Percentiles rank a stretch among this genome's conserved stretches.
phyloP scores from a whole-genome alignment of 106 monocot genomes.

The Dioscorea zingiberensis region DNA sequence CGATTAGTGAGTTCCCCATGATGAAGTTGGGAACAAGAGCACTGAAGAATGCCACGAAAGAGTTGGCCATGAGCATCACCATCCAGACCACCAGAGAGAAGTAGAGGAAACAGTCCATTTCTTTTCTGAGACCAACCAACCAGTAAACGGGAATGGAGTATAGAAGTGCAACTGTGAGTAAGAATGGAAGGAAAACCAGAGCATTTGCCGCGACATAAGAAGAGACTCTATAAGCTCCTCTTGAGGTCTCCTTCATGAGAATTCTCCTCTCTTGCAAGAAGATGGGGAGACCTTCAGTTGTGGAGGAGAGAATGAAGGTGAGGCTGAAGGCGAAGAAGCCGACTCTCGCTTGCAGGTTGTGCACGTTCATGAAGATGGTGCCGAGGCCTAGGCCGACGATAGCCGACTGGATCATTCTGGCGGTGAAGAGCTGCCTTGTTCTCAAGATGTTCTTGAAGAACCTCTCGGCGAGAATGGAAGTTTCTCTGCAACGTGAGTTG shows the following conservation, averaged over 20 bases:
- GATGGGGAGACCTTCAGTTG: slow-evolving; percentile 74
- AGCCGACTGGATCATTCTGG: slow-evolving; percentile 56
- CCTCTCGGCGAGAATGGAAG: slow-evolving; percentile 46
- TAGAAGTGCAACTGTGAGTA: slow-evolving; percentile 47
- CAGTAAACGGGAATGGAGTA: slow-evolving; percentile 79
- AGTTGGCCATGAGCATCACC: slow-evolving; percentile 83
- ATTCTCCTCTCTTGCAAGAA: slow-evolving; percentile 78
- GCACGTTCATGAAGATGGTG: slow-evolving; percentile 58
- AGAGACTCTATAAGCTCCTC: slow-evolving; percentile 83
- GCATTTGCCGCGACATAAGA: slow-evolving; percentile 75
- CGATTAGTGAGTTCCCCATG: slow-evolving; percentile 77
- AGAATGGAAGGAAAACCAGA: slow-evolving; percentile 60
- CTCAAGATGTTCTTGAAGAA: slow-evolving; percentile 66
- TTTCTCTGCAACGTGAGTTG: slow-evolving; percentile 41
- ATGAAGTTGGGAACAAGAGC: slow-evolving; percentile 90
- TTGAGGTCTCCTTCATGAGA: slow-evolving; percentile 53
- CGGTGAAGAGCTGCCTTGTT: slow-evolving; percentile 65
- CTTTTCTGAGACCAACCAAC: slow-evolving; percentile 54
- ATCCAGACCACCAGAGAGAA: slow-evolving; percentile 76
- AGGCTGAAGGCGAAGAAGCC: slow-evolving; percentile 93
- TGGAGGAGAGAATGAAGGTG: slow-evolving; percentile 83
- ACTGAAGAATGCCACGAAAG: slow-evolving; percentile 81
- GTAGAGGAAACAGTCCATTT: slow-evolving; percentile 55
- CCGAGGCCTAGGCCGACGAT: slow-evolving; percentile 62
- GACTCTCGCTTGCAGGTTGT: slow-evolving; percentile 42